Conservation (phyloP, 345 rosid genomes). For the Syzygium grande region DNA sequence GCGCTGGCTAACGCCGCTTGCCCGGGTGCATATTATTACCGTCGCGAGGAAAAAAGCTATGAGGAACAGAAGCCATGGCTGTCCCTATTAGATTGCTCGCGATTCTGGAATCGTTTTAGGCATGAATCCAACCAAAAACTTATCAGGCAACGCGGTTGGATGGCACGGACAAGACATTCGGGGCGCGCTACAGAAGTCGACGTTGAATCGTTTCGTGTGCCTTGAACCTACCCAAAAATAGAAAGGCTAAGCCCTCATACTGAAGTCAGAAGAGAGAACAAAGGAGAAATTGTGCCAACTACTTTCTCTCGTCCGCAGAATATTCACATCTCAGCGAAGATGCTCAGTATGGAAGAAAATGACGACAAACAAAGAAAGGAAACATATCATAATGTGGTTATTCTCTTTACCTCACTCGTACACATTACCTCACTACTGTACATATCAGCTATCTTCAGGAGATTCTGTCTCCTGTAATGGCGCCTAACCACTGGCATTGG, state of each 20-base stretch:
- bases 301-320: neutral
- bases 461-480: neutral
- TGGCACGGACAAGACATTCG: neutral
- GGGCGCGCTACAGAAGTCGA: neutral
- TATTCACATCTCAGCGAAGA: neutral
- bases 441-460: neutral
- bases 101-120: neutral
- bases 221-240: neutral
- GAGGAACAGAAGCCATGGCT: neutral
- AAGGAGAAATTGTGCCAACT: neutral
- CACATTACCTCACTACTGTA: neutral
- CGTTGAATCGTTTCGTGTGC: neutral
- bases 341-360: neutral
- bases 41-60: neutral
- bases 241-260: neutral
- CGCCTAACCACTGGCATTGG: conserved; percentile 11
- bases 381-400: neutral
- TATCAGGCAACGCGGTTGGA: neutral
- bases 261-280: neutral
- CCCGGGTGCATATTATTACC: neutral
- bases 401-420: neutral
- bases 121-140: neutral
- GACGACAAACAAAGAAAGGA: neutral
- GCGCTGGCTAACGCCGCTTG: rapidly evolving
- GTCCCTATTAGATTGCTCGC: neutral